Evolutionary conservation across 2,329 filamentous ascomycete species (phyloP).

Genomic region (Cladosporium halotolerans): DNA sequence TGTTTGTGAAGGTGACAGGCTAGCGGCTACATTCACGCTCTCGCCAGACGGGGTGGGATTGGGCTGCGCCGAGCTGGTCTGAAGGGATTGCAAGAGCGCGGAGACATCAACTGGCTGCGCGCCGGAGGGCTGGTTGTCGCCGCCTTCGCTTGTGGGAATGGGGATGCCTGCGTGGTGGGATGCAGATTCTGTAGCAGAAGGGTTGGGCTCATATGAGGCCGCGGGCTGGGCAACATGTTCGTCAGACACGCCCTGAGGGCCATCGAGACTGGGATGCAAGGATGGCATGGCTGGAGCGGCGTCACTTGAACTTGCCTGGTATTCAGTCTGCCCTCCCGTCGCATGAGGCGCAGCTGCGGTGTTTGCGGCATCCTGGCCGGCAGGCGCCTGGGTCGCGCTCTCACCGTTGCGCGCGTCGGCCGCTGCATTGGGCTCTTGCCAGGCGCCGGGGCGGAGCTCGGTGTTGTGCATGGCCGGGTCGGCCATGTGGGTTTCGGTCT

Average conservation of each 20-base stretch:
- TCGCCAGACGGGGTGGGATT: constrained; percentile 24
- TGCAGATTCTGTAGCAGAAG: constrained; percentile 9
- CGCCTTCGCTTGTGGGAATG: not conserved
- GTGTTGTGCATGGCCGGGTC: constrained; percentile 30
- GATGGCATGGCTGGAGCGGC: not conserved
- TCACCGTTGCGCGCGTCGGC: not conserved
- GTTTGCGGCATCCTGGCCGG: constrained; percentile 3
- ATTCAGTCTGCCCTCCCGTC: not conserved
- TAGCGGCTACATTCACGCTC: constrained; percentile 24
- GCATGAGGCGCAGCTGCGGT: not conserved
- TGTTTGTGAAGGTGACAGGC: constrained; percentile 22
- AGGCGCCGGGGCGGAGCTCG: constrained; percentile 27
- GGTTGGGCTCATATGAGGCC: constrained; percentile 2
- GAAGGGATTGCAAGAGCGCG: constrained; percentile 40
- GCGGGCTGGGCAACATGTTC: constrained; percentile 2
- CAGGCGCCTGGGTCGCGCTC: not conserved
- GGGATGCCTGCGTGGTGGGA: constrained; percentile 10
- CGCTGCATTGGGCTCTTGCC: constrained; percentile 25
- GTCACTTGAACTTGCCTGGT: constrained; percentile 9
- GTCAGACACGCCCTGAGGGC: constrained; percentile 8
- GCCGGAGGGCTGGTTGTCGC: constrained; percentile 1
- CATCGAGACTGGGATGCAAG: not conserved
- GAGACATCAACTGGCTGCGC: constrained; percentile 38
- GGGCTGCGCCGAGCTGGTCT: constrained; percentile 13
- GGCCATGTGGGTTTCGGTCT: constrained; percentile 53